These are phyloP conservation scores for Xylariaceae sp. DNA, from an alignment of 2,329 filamentous ascomycete species.

Conservation along the genomic window DNA sequence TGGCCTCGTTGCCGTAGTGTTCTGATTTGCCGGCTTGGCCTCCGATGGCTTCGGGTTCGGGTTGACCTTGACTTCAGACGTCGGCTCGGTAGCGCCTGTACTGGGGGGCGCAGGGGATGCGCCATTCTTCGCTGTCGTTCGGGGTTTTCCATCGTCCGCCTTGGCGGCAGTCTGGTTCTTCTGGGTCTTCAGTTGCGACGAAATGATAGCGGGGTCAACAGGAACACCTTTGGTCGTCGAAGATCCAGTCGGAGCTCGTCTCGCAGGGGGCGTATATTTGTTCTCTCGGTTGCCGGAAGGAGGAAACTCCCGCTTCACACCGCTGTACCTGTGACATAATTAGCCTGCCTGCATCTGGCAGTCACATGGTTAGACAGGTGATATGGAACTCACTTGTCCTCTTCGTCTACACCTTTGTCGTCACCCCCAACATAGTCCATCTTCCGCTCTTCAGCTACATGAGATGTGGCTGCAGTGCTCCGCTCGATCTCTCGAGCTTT, in stretches of 20 bases:
- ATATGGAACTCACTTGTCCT: conserved; percentile 65
- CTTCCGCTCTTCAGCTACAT: conserved; percentile 84
- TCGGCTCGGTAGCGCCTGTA: conserved; percentile 26
- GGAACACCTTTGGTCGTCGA: conserved; percentile 69
- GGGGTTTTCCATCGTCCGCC: conserved; percentile 27
- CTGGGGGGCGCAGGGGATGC: conserved; percentile 10
- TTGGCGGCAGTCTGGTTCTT: conserved; percentile 31
- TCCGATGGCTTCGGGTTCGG: conserved; percentile 18
- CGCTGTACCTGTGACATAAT: conserved; percentile 63
- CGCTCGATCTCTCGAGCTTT: conserved; percentile 87
- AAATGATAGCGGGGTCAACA: conserved; percentile 84
- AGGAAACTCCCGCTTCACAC: conserved; percentile 72
- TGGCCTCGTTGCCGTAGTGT: conserved; percentile 21
- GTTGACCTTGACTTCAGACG: conserved; percentile 26
- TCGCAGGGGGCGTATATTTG: conserved; percentile 87
- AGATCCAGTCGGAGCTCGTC: conserved; percentile 68
- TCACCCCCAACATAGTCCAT: conserved; percentile 57
- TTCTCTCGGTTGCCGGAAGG: conserved; percentile 46
- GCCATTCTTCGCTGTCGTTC: conserved; percentile 16
- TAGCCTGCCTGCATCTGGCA: conserved; percentile 3
- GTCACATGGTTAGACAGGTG: neutral
- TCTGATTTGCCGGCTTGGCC: conserved; percentile 17
- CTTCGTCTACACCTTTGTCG: conserved; percentile 71
- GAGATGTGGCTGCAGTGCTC: conserved; percentile 64
- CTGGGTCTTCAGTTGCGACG: conserved; percentile 61